Evolutionary conservation across 768 basidiomycete genomes (phyloP).

Genomic region (Candolleomyces efflorescens): DNA sequence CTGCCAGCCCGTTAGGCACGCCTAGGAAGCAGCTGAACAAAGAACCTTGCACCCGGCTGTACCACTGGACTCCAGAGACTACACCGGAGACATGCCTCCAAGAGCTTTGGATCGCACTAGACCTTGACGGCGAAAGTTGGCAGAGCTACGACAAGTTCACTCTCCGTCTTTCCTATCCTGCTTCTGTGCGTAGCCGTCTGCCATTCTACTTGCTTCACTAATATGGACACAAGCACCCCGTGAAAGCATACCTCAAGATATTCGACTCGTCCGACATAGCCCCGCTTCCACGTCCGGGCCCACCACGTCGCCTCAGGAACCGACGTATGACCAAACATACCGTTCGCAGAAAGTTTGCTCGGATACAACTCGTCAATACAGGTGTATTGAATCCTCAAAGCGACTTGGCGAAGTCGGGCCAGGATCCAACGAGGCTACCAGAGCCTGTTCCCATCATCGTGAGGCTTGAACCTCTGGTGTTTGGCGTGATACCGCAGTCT

Average conservation of each 20-base stretch:
- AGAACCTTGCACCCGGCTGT: constrained; percentile 22
- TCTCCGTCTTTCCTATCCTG: constrained; percentile 52
- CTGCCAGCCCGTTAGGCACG: constrained; percentile 38
- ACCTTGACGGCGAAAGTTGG: constrained; percentile 41
- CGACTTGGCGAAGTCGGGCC: constrained; percentile 2
- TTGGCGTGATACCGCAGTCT: constrained; percentile 57
- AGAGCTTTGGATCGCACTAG: constrained; percentile 45
- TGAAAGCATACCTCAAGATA: constrained; percentile 22
- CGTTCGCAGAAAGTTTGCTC: constrained; percentile 47
- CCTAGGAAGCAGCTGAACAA: constrained; percentile 5
- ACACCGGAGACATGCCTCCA: constrained; percentile 28
- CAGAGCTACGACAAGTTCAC: constrained; percentile 40
- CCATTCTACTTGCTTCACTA: not conserved
- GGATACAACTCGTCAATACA: constrained; percentile 48
- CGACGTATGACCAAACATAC: constrained; percentile 16
- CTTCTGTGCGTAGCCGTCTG: constrained; percentile 37
- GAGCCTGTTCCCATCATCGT: constrained; percentile 45
- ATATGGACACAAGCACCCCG: constrained; percentile 19
- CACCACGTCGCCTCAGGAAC: constrained; percentile 1
- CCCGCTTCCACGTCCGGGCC: constrained; percentile 9
- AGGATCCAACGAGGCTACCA: constrained; percentile 17
- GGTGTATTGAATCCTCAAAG: constrained; percentile 44
- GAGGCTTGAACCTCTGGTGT: constrained; percentile 53
- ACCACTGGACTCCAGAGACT: constrained; percentile 6
- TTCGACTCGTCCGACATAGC: constrained; percentile 26